Evolutionary conservation across 1,284 basidiomycete genomes (phyloP), one percentile per base, ranked within the genome.

Genomic region (Peniophora sp.): DNA sequence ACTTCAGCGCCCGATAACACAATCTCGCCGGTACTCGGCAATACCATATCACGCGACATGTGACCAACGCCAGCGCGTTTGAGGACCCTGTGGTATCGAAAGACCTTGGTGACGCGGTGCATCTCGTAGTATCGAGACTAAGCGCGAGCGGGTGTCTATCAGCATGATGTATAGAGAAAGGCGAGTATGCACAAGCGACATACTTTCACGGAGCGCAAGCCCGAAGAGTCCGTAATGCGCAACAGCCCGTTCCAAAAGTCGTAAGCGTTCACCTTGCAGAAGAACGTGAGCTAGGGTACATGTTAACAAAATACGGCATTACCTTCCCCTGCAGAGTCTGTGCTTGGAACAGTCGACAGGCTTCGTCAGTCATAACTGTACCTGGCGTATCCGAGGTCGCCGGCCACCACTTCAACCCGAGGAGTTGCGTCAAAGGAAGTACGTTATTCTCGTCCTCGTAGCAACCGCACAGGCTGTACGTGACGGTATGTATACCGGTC

Each of bases 41-140:
- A 46, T 6, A 32, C 27, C 5, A 32, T 5, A 0, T 59, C 58
- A 2, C 25, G 20, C 2, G 51, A 45, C 16, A 55, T 52, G 46
- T 61, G 51, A 2, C 55, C 59, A n/a, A 52, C 48, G 1, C 59
- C 61, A 1, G 23, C 51, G 0, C 57, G 51, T 45, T 61, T 60
- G 1, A 58, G 35, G 48, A 59, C 49, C 25, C 50, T 54, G 9
- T 61, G 12, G 48, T 60, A 53, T 0, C 54, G 52, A 38, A 50
- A 63, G 17, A 56, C 35, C 2, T 32, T 32, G 27, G 27, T 32
- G 27, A 32, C 55, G 45, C 11, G 56, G 46, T 0, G 27, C 17
- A 3, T 20, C n/a, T 49, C 52, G 11, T 35, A 32, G 44, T 52
- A 52, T 2, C 34, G 17, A 3, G 22, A 23, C 52, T 52, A 32